These are phyloP conservation scores for Prunus armeniaca DNA, from an alignment of 306 rosid species.

Conservation along the genomic window DNA sequence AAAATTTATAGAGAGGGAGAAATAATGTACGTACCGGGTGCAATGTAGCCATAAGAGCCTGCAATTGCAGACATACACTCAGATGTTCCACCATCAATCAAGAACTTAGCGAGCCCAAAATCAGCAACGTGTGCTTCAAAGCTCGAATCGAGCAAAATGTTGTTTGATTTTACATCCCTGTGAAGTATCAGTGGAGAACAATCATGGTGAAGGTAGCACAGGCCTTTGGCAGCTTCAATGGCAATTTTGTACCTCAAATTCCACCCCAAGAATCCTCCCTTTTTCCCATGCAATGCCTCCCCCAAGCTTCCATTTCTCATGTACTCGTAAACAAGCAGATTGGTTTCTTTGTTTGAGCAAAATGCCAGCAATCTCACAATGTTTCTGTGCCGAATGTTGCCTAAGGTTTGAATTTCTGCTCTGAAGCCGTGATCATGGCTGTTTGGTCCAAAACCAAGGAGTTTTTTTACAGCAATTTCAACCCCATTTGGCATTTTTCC, in stretches of 20 bases:
- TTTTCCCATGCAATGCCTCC: conserved; percentile 67
- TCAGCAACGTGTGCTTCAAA: conserved; percentile 90
- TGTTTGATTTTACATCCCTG: conserved; percentile 84
- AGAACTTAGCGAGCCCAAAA: conserved; percentile 85
- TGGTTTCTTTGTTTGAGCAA: conserved; percentile 73
- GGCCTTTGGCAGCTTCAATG: conserved; percentile 75
- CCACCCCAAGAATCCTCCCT: conserved; percentile 62
- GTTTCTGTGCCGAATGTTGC: conserved; percentile 84
- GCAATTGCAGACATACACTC: conserved; percentile 89
- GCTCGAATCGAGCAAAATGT: conserved; percentile 69
- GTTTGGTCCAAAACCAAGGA: conserved; percentile 62
- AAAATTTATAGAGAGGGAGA: background rate
- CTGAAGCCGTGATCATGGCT: conserved; percentile 74
- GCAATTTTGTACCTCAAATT: conserved; percentile 72
- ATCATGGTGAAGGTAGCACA: conserved; percentile 89
- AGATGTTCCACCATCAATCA: conserved; percentile 66
- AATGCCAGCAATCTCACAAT: conserved; percentile 76
- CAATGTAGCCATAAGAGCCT: conserved; percentile 92
- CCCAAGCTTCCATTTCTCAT: conserved; percentile 91
- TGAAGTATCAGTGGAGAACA: conserved; percentile 80
- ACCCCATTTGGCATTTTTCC: conserved; percentile 85
- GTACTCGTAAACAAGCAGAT: conserved; percentile 78
- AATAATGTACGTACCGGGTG: conserved; percentile 64
- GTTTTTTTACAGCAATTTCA: conserved; percentile 76
- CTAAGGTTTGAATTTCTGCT: conserved; percentile 84